A percentile compares a stretch with the other conserved stretches of the same genome.
phyloP scores from a whole-genome alignment of 1,139 yeast genomes.

The Arxiozyma heterogenica region DNA sequence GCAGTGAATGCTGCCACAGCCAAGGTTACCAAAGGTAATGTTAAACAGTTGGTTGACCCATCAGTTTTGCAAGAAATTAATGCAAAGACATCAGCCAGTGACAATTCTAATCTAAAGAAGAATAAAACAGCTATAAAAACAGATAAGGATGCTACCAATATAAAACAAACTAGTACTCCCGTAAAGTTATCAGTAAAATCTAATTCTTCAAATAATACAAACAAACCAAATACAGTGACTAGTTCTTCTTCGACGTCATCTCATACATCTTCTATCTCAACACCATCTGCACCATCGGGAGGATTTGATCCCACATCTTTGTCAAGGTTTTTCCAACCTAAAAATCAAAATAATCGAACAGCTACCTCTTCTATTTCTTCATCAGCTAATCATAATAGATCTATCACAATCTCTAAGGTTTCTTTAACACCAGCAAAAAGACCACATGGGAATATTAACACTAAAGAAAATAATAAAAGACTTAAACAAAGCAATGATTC shows the following conservation, averaged over 20 bases:
- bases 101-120: slow-evolving; percentile 7
- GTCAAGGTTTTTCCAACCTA: slow-evolving; percentile 31
- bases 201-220: background rate
- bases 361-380: background rate
- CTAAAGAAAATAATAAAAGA: slow-evolving; percentile 1
- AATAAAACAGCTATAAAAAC: slow-evolving; percentile 4
- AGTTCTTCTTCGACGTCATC: slow-evolving; percentile 5
- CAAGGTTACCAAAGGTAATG: slow-evolving; percentile 44
- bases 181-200: background rate
- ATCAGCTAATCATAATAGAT: background rate
- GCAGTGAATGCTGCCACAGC: slow-evolving; percentile 74
- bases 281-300: slow-evolving; percentile 1
- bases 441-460: slow-evolving; percentile 1
- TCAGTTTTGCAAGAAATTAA: slow-evolving; percentile 9
- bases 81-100: slow-evolving; percentile 11
- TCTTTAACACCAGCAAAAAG: background rate
- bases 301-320: slow-evolving; percentile 30
- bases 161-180: background rate
- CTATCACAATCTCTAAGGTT: background rate
- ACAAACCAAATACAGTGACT: slow-evolving; percentile 4
- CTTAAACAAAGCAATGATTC: background rate
- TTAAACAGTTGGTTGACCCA: slow-evolving; percentile 32
- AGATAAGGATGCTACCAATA: background rate
- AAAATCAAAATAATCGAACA: slow-evolving; percentile 13
- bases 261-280: background rate